These are phyloP conservation scores for Backusella luteola DNA, from an alignment of 192 early-diverging fungal species.

Conservation along the genomic window DNA sequence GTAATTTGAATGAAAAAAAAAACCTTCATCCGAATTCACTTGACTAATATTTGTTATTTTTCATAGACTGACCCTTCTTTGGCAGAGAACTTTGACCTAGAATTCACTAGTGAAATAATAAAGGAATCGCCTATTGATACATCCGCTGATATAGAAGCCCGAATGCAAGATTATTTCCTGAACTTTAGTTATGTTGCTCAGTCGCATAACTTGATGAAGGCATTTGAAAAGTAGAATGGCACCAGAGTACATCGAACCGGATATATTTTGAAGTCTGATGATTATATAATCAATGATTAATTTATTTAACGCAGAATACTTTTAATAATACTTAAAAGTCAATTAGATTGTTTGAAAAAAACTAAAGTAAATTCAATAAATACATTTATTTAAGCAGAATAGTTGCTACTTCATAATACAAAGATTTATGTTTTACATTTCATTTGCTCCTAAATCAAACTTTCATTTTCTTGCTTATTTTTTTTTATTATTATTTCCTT, in stretches of 20 bases:
- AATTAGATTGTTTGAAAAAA: neutral
- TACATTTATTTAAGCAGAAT: neutral
- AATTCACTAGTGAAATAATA: conserved; percentile 65
- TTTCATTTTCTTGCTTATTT: neutral
- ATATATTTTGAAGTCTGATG: neutral
- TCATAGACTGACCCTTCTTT: conserved; percentile 55
- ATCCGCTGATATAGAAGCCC: conserved; percentile 13
- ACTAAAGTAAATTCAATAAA: neutral
- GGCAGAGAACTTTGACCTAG: conserved; percentile 77
- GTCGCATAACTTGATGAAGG: conserved; percentile 7
- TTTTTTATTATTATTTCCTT: neutral
- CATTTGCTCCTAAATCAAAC: neutral
- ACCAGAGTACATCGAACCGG: neutral
- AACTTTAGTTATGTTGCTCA: conserved; percentile 41
- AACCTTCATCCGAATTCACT: neutral
- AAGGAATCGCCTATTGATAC: conserved; percentile 48
- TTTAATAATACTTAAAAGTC: neutral
- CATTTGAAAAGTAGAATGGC: neutral
- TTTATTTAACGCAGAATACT: neutral
- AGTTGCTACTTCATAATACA: neutral
- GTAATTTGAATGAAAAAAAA: conserved; percentile 25
- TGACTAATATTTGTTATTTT: neutral
- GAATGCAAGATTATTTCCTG: conserved; percentile 32
- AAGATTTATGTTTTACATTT: neutral
- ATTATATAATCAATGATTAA: conserved; percentile 1